phyloP scores from a whole-genome alignment of 192 early-diverging fungal genomes.

The Coemansia sp. region DNA sequence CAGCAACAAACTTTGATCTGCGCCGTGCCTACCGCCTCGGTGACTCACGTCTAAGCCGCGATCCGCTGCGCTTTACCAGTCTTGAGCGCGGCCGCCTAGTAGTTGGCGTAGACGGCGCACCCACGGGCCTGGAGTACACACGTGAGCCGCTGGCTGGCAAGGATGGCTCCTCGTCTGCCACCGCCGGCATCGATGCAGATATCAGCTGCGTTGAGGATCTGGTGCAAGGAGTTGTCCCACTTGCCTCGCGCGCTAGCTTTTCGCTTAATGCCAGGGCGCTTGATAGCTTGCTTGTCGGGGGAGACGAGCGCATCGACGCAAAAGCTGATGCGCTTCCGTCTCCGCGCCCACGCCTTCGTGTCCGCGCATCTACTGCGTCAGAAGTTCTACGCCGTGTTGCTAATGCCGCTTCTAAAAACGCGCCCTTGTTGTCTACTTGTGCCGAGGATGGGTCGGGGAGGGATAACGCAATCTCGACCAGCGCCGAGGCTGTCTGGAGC shows the following conservation, averaged over 20 bases:
- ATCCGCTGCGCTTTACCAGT: constrained; percentile 33
- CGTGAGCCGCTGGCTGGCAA: not conserved
- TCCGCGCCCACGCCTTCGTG: constrained; percentile 27
- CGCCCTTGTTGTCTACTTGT: not conserved
- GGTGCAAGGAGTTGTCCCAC: constrained; percentile 12
- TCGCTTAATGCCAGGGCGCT: constrained; percentile 40
- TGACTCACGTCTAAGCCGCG: constrained; percentile 30
- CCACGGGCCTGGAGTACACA: not conserved
- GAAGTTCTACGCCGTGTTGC: constrained; percentile 28
- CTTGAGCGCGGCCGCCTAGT: constrained; percentile 29
- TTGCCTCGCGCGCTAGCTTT: constrained; percentile 31
- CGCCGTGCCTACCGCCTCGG: constrained; percentile 61
- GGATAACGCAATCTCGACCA: constrained; percentile 7
- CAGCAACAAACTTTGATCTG: constrained; percentile 74
- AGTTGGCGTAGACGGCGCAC: not conserved
- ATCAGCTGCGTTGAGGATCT: constrained; percentile 14
- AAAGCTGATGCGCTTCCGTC: constrained; percentile 47
- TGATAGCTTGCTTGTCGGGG: constrained; percentile 25
- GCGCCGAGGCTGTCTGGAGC: constrained; percentile 1
- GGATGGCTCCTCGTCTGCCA: not conserved
- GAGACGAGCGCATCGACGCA: constrained; percentile 46
- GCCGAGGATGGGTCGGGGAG: constrained; percentile 15
- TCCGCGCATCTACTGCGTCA: constrained; percentile 22
- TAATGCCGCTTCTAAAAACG: constrained; percentile 2
- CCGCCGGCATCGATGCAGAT: constrained; percentile 18